Base-by-base conservation (phyloP, 2,329 filamentous ascomycete species). In the Beauveria sp. region DNA sequence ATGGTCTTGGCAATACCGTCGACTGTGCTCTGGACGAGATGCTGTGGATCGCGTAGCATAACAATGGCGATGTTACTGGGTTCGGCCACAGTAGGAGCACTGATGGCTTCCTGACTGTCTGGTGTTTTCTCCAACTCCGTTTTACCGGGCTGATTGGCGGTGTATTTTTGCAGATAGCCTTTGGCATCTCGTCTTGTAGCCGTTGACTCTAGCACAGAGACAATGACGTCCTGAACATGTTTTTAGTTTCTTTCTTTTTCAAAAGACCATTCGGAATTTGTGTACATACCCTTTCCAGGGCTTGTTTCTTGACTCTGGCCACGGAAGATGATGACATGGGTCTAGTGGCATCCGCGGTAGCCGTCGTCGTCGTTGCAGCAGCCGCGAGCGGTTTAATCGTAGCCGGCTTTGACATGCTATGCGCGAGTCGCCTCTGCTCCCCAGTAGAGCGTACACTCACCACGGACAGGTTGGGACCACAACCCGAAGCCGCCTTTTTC, bases 121-220 rank as follows among this genome's bases (percentile, higher is more conserved):
- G 63, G 52, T 53, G 61, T 61, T 66, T 68, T 62, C 60, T 59
- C 59, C 64, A 64, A 67, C 61, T 53, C 47, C 66, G 34, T 16
- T 69, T 64, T 62, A 70, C 66, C 62, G 55, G 66, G 47, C 24
- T 68, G 66, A 54, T 72, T 71, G 67, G 66, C 69, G 65, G 67
- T 87, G 72, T 97, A 96, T 63, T 91, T 92, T 67, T 94, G 89
- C 18, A 99, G 81, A 70, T 97, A 99, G 43, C 90, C 87, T 73
- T 90, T 92, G 53, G 92, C 92, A 76, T 99, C 94, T 68, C 94
- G 86, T 74, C 92, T 96, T 0, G 93, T 97, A 6, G 92, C 90
- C 12, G 92, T 91, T 20, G 92, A 91, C 69, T 90, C 91, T 37
- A 99, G 80, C 3, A 97, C 84, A 18, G 91, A 92, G 37, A 96